phyloP scores from a whole-genome alignment of 2,329 filamentous ascomycete genomes.

The Penicillium sp. region DNA sequence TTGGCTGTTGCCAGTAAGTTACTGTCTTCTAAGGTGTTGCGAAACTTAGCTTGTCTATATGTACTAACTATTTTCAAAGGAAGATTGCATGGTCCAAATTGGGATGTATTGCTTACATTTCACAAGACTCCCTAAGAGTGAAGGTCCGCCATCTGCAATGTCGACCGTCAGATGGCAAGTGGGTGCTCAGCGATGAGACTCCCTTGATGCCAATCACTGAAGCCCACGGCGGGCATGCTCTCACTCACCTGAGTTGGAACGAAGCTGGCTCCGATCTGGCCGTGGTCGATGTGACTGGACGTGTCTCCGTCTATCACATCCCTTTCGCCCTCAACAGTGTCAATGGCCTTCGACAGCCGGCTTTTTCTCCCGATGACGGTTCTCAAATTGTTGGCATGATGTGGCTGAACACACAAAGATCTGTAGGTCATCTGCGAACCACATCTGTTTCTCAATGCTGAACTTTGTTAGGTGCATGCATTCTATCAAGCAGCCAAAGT shows the following conservation, averaged over 20 bases:
- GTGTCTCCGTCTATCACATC: slow-evolving; percentile 65
- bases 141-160: slow-evolving; percentile 65
- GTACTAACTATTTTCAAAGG: slow-evolving; percentile 44
- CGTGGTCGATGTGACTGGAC: slow-evolving; percentile 68
- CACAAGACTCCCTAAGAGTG: slow-evolving; percentile 59
- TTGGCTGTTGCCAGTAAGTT: slow-evolving; percentile 73
- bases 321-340: slow-evolving; percentile 65
- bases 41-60: too few species aligned
- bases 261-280: slow-evolving; percentile 69
- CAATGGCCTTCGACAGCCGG: slow-evolving; percentile 52
- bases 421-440: too few species aligned
- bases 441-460: too few species aligned
- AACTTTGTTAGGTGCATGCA: slow-evolving; percentile 38
- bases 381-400: slow-evolving; percentile 72
- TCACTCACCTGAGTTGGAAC: slow-evolving; percentile 78
- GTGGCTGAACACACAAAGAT: slow-evolving; percentile 60
- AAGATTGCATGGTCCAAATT: slow-evolving; percentile 78
- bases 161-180: slow-evolving; percentile 59
- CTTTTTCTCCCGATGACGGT: slow-evolving; percentile 59
- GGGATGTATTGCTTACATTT: slow-evolving; percentile 75
- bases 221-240: slow-evolving; percentile 53
- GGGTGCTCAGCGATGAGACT: slow-evolving; percentile 67
- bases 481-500: slow-evolving; percentile 56
- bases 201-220: slow-evolving; percentile 53
- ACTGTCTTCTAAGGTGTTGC: neutral